A percentile compares a stretch with the other conserved stretches of the same genome.
phyloP scores from a whole-genome alignment of 2,329 filamentous ascomycete species.

The Colletotrichum agaves region DNA sequence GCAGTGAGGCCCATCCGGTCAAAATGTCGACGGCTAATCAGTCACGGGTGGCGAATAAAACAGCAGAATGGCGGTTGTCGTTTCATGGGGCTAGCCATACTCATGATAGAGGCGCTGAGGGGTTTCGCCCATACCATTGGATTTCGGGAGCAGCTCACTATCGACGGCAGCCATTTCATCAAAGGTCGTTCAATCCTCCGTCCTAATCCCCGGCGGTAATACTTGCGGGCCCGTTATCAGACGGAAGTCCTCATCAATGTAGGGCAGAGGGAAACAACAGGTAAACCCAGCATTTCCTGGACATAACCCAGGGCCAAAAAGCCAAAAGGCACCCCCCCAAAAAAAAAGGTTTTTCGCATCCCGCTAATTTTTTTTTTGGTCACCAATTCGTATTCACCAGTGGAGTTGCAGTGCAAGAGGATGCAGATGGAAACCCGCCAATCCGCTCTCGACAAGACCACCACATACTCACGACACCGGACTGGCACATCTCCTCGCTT shows the following conservation, averaged over 20 bases:
- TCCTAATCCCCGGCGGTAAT: conserved; percentile 4
- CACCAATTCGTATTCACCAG: conserved; percentile 36
- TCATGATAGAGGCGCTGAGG: neutral
- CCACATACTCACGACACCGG: conserved; percentile 6
- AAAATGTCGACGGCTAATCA: neutral
- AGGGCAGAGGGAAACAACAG: neutral
- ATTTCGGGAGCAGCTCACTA: neutral
- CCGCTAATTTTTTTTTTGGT: conserved; percentile 14
- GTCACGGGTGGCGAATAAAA: neutral
- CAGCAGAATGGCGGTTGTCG: neutral
- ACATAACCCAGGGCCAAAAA: neutral
- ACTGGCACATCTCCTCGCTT: neutral
- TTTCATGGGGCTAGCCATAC: neutral
- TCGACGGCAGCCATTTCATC: neutral
- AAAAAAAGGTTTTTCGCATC: conserved; percentile 11
- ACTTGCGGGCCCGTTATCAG: neutral
- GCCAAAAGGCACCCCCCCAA: no score
- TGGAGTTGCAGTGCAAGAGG: conserved; percentile 24
- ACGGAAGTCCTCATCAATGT: neutral
- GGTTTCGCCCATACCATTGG: neutral
- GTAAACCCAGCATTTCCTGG: no score
- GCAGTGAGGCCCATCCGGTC: neutral
- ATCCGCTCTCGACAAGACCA: conserved; percentile 9
- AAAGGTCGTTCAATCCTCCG: neutral
- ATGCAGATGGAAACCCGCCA: conserved; percentile 10